These are phyloP conservation scores for Mortierella sp. DNA, from an alignment of 371 early-diverging fungal species.

Conservation along the genomic window DNA sequence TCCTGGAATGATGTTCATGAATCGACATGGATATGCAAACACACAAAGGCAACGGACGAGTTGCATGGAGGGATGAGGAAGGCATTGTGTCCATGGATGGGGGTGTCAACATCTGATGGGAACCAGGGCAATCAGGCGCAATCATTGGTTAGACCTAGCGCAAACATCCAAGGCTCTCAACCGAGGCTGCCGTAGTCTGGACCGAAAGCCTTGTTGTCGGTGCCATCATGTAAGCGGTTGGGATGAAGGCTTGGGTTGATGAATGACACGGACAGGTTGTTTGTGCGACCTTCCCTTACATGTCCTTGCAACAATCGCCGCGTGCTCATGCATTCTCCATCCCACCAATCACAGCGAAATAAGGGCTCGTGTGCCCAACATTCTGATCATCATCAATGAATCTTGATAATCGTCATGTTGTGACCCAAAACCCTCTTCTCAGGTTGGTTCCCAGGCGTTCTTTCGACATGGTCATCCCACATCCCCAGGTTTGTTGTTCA, in stretches of 20 bases:
- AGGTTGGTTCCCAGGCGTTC: no score
- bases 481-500: no score
- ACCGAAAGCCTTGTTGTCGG: not conserved
- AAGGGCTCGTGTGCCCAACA: not conserved
- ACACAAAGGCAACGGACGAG: not conserved
- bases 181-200: not conserved
- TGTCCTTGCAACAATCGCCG: not conserved
- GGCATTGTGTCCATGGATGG: no score
- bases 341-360: not conserved
- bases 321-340: not conserved
- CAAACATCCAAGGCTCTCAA: slow-evolving; percentile 3
- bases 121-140: not conserved
- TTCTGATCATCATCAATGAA: no score
- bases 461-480: no score
- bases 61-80: not conserved
- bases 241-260: no score
- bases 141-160: not conserved
- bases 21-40: no score
- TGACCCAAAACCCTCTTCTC: no score
- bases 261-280: no score
- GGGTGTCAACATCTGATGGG: slow-evolving; percentile 6
- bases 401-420: no score
- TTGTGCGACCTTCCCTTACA: not conserved
- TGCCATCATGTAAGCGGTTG: no score
- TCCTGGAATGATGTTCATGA: no score